Conservation (phyloP, 768 basidiomycete genomes). For the Pleurotus giganteus region DNA sequence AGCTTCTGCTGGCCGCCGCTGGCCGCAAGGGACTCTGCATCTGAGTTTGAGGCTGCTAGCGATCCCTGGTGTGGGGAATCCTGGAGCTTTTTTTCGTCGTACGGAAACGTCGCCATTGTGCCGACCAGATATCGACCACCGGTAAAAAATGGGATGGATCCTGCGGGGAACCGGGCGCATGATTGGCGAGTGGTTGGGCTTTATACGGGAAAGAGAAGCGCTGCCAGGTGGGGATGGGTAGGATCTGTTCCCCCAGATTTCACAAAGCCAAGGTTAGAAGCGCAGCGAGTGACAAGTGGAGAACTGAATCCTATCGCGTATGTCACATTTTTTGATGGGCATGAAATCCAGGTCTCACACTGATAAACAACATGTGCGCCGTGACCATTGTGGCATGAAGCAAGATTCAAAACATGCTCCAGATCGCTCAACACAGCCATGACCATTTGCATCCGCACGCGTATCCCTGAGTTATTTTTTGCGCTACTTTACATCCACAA, state of each 20-base stretch:
- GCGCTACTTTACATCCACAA: too few relatives aligned
- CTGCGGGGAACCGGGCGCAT: not conserved
- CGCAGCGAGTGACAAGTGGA: not conserved
- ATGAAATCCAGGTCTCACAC: not conserved
- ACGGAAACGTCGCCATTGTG: conserved; percentile 1
- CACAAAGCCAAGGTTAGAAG: not conserved
- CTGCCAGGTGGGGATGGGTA: not conserved
- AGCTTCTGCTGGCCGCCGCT: conserved; percentile 28
- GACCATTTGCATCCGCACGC: too few relatives aligned
- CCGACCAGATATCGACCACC: not conserved
- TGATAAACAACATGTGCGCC: not conserved
- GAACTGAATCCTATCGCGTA: not conserved
- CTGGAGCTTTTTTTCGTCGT: conserved; percentile 6
- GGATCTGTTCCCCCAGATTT: conserved; percentile 5
- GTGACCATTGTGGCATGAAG: too few relatives aligned
- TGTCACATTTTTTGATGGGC: not conserved
- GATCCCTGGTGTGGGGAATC: not conserved
- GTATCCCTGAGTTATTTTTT: too few relatives aligned
- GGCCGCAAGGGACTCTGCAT: conserved; percentile 20
- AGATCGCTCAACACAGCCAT: too few relatives aligned
- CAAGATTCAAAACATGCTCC: too few relatives aligned
- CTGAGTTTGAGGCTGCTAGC: conserved; percentile 13
- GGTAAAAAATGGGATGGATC: not conserved
- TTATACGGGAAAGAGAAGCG: not conserved
- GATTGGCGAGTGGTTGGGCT: not conserved